phyloP scores from a whole-genome alignment of 352 stramenopile species.

The Phytophthora cactorum region DNA sequence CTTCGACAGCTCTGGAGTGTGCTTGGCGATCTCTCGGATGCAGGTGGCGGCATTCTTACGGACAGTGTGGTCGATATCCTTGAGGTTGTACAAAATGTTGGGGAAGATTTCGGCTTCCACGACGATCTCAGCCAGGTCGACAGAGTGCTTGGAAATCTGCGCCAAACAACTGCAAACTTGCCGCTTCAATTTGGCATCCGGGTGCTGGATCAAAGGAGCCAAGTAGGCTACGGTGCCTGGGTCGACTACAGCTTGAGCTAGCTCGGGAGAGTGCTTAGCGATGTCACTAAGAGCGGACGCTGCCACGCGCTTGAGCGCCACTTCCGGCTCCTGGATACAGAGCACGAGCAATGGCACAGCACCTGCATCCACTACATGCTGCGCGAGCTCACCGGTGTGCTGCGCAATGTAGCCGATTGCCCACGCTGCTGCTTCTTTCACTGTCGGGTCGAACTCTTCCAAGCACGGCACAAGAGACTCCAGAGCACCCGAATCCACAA shows the following conservation, averaged over 20 bases:
- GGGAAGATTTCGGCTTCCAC: conserved; percentile 97
- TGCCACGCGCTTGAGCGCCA: conserved; percentile 94
- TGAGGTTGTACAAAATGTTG: conserved; percentile 95
- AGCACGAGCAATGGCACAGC: conserved; percentile 94
- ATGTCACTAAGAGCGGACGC: conserved; percentile 94
- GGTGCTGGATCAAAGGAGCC: conserved; percentile 93
- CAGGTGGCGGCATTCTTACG: conserved; percentile 96
- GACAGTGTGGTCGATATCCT: conserved; percentile 95
- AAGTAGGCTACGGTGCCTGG: conserved; percentile 93
- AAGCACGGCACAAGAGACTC: conserved; percentile 94
- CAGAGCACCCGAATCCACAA: conserved; percentile 93
- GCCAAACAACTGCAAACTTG: conserved; percentile 92
- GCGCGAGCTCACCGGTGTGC: conserved; percentile 93
- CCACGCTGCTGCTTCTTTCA: conserved; percentile 95
- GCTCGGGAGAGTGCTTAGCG: conserved; percentile 95
- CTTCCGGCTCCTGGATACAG: conserved; percentile 96
- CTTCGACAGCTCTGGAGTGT: conserved; percentile 95
- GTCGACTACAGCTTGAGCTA: conserved; percentile 94
- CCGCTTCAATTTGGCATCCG: conserved; percentile 94
- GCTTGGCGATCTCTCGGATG: conserved; percentile 95
- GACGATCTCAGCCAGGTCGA: conserved; percentile 95
- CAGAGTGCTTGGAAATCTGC: conserved; percentile 96
- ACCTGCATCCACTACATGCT: conserved; percentile 94
- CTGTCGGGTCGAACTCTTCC: conserved; percentile 95
- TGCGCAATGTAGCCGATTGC: conserved; percentile 96